Conservation (phyloP, 768 basidiomycete species). For the Russula lepida region DNA sequence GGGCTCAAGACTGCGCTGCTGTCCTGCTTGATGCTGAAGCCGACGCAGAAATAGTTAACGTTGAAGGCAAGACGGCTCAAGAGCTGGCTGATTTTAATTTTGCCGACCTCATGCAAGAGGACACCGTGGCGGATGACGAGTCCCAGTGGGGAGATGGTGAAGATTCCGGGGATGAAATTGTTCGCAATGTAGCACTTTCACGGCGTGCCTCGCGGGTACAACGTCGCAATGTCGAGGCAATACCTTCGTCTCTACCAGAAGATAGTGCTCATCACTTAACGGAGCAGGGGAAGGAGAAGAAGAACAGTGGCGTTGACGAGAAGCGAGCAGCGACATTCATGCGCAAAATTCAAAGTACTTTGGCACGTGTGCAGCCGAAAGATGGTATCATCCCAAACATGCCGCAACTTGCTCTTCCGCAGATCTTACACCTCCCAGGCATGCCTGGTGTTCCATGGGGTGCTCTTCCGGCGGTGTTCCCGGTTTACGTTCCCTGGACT, state of each 20-base stretch:
- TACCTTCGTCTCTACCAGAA: conserved; percentile 7
- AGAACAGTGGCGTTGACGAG: conserved; percentile 25
- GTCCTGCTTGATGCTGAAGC: conserved; percentile 76
- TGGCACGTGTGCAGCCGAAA: conserved; percentile 51
- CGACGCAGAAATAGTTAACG: conserved; percentile 65
- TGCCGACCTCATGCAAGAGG: conserved; percentile 28
- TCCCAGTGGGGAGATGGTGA: conserved; percentile 64
- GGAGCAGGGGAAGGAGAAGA: conserved; percentile 16
- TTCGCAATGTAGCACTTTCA: conserved; percentile 10
- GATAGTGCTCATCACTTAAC: neutral
- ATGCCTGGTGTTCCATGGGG: conserved; percentile 39
- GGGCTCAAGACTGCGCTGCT: conserved; percentile 53
- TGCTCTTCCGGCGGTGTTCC: conserved; percentile 66
- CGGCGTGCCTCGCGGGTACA: conserved; percentile 11
- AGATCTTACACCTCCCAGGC: conserved; percentile 36
- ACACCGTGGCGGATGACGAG: conserved; percentile 38
- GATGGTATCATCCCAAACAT: conserved; percentile 49
- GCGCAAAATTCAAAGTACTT: conserved; percentile 67
- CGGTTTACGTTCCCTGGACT: conserved; percentile 63
- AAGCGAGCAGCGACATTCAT: conserved; percentile 42
- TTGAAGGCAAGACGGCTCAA: conserved; percentile 57
- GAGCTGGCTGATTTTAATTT: conserved; percentile 48
- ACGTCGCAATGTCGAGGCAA: conserved; percentile 7
- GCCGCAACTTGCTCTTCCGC: conserved; percentile 35
- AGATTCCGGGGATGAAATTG: conserved; percentile 41